These are phyloP conservation scores for Glonium stellatum DNA, from an alignment of 495 filamentous ascomycete species.

Conservation along the genomic window DNA sequence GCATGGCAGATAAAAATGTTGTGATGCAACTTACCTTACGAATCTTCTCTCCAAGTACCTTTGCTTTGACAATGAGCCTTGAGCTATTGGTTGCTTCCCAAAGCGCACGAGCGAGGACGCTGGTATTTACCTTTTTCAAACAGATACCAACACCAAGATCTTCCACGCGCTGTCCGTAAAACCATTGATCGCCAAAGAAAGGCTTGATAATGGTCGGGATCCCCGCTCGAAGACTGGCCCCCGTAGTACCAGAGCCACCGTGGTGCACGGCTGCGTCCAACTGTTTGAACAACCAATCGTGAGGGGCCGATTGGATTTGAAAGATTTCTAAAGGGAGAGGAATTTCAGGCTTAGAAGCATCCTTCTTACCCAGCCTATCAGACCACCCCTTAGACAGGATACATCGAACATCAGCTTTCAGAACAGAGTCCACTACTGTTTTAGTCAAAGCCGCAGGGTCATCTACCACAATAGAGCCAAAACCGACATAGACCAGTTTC, in stretches of 20 bases:
- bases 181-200: slow-evolving; percentile 97
- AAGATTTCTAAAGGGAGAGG: slow-evolving; percentile 72
- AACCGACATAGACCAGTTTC: slow-evolving; percentile 94
- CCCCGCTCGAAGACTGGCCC: slow-evolving; percentile 85
- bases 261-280: slow-evolving; percentile 95
- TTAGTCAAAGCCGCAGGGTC: slow-evolving; percentile 81
- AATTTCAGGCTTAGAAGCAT: slow-evolving; percentile 56
- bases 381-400: slow-evolving; percentile 99
- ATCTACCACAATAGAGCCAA: slow-evolving; percentile 91
- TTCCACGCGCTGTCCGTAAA: slow-evolving; percentile 83
- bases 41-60: slow-evolving; percentile 74
- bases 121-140: slow-evolving; percentile 80
- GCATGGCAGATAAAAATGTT: not conserved
- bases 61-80: slow-evolving; percentile 82
- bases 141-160: slow-evolving; percentile 88
- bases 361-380: slow-evolving; percentile 65
- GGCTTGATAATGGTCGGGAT: slow-evolving; percentile 93
- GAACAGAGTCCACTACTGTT: slow-evolving; percentile 82
- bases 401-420: slow-evolving; percentile 88
- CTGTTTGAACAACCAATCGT: slow-evolving; percentile 93
- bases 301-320: slow-evolving; percentile 83
- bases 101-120: slow-evolving; percentile 72
- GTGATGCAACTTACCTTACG: slow-evolving; percentile 54
- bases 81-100: slow-evolving; percentile 86
- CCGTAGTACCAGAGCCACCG: slow-evolving; percentile 91